Percentiles rank a stretch among this genome's conserved stretches.
Evolutionary conservation across 1,284 basidiomycete species (phyloP).

Genomic region (Peniophora sp.): DNA sequence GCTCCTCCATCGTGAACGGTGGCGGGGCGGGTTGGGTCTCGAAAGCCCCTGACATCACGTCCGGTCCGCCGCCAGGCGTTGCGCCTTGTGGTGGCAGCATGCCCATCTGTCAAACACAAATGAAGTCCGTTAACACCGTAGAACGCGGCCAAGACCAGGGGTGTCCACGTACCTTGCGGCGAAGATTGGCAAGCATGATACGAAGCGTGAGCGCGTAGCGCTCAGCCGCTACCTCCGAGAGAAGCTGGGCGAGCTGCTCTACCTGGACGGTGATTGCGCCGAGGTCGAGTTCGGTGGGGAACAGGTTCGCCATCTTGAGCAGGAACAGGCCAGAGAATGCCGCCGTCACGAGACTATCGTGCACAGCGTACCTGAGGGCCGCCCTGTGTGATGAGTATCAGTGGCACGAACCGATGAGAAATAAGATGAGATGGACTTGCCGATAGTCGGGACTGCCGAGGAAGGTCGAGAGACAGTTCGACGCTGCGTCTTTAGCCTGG

Average conservation of each 20-base stretch:
- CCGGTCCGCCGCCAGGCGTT: constrained; percentile 52
- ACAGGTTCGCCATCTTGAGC: constrained; percentile 85
- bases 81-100: constrained; percentile 35
- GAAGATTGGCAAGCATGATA: constrained; percentile 84
- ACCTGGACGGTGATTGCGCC: constrained; percentile 69
- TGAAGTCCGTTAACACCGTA: too few relatives aligned
- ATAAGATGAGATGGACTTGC: constrained; percentile 26
- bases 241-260: constrained; percentile 74
- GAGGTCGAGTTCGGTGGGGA: constrained; percentile 75
- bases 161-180: constrained; percentile 69
- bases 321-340: constrained; percentile 90
- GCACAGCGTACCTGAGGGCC: constrained; percentile 82
- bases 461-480: constrained; percentile 76
- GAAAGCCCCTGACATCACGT: constrained; percentile 11
- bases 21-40: constrained; percentile 30
- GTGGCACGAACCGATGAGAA: background rate
- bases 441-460: constrained; percentile 72
- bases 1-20: constrained; percentile 74
- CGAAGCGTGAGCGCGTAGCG: constrained; percentile 85
- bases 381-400: constrained; percentile 34
- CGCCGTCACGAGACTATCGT: constrained; percentile 86
- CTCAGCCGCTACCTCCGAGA: constrained; percentile 84
- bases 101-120: constrained; percentile 10
- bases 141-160: constrained; percentile 1
- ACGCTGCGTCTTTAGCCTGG: constrained; percentile 87